phyloP scores from a whole-genome alignment of 2,329 filamentous ascomycete species.

The Fusarium illudens region DNA sequence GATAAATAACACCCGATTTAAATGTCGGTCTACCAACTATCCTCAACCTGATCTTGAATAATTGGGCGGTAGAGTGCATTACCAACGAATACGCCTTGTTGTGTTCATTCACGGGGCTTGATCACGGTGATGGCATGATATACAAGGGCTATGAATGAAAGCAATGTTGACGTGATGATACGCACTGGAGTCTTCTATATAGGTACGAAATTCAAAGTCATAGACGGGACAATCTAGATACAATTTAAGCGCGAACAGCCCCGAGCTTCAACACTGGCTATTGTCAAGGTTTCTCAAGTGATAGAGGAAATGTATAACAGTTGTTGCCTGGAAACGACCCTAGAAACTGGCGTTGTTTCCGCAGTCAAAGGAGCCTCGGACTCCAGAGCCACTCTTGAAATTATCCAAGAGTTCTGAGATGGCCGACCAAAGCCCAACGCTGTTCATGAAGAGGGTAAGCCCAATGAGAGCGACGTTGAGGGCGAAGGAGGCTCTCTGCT shows the following conservation, averaged over 20 bases:
- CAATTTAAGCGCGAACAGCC: neutral
- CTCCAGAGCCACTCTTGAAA: neutral
- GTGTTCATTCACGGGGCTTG: neutral
- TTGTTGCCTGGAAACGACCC: neutral
- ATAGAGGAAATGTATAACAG: neutral
- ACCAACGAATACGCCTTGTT: too few species aligned
- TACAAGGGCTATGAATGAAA: neutral
- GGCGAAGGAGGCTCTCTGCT: constrained; percentile 23
- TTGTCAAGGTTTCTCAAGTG: neutral
- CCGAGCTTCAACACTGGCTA: neutral
- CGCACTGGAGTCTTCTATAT: neutral
- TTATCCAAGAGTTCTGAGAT: constrained; percentile 5
- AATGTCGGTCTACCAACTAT: too few species aligned
- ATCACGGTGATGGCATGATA: too few species aligned
- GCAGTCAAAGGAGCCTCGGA: constrained; percentile 1
- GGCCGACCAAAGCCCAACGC: constrained; percentile 18
- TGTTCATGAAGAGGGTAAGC: constrained; percentile 23
- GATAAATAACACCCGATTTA: neutral
- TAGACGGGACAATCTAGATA: neutral
- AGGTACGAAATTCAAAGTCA: neutral
- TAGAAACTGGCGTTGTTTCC: constrained; percentile 1
- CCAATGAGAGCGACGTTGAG: constrained; percentile 19
- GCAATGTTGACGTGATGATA: neutral
- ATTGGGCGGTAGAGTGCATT: neutral
- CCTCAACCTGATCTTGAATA: neutral